These are phyloP conservation scores for Stachybotrys chlorohalonatus DNA, from an alignment of 2,329 filamentous ascomycete species.

Conservation along the genomic window DNA sequence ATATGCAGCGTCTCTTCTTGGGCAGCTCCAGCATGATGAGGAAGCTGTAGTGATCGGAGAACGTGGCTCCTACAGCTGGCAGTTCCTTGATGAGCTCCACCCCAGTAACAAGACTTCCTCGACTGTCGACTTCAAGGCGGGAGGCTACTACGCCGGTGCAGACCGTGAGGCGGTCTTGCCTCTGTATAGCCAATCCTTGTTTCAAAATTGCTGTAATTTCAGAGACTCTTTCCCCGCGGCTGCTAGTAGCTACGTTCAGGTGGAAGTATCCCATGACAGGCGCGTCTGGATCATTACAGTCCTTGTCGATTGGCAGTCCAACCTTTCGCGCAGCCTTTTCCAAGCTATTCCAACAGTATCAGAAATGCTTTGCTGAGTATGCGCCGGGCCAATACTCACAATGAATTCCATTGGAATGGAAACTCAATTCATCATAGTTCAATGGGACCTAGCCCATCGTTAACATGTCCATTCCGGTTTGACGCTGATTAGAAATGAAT, in stretches of 20 bases:
- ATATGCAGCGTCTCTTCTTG: neutral
- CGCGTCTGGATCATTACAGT: slow-evolving; percentile 16
- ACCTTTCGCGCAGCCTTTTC: slow-evolving; percentile 13
- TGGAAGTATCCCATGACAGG: slow-evolving; percentile 17
- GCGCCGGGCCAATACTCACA: neutral
- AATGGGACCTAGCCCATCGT: neutral
- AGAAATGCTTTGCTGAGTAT: neutral
- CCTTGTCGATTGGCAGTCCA: slow-evolving; percentile 13
- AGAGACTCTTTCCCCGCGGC: slow-evolving; percentile 13
- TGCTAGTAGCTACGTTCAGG: slow-evolving; percentile 17
- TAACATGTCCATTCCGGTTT: neutral
- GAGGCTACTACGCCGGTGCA: slow-evolving; percentile 19
- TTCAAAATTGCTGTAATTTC: slow-evolving; percentile 17
- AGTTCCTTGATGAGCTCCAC: slow-evolving; percentile 28
- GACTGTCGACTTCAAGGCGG: slow-evolving; percentile 11
- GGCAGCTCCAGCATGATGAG: neutral
- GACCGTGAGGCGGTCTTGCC: slow-evolving; percentile 14
- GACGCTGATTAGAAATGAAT: neutral
- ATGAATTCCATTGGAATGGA: neutral
- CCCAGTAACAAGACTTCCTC: neutral
- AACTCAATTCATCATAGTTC: neutral
- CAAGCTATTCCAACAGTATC: slow-evolving; percentile 5
- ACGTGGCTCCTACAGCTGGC: slow-evolving; percentile 24
- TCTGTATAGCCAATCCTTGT: slow-evolving; percentile 8
- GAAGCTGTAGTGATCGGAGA: neutral